Evolutionary conservation across 805 yeast species (phyloP), one percentile per base, ranked within the genome.

Genomic region (Isabelozyma pseudorhagii): DNA sequence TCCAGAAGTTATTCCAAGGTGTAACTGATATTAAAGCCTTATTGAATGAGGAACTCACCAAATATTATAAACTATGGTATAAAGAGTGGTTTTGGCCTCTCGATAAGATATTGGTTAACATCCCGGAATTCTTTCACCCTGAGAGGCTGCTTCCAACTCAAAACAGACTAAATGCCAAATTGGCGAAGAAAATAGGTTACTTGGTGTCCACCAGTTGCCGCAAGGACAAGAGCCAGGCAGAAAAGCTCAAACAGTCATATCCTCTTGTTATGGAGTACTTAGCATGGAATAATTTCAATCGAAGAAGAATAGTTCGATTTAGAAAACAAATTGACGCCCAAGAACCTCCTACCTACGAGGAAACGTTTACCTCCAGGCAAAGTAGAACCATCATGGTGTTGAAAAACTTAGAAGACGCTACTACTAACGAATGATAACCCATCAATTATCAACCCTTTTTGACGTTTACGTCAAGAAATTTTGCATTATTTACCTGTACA

Each of bases 201-300:
- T 31, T 31, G 36, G 36, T 31, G 4, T 31, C 36, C n/a, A 15
- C 49, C 17, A 52, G 55, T 40, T 58, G 61, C 34, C 49, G 53
- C 11, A 56, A 53, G 7, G 58, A 61, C 45, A 48, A 53, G 25
- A 44, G 21, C 5, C 46, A 54, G 27, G 67, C 69, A 14, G 70
- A 63, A 46, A 46, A 50, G 25, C 53, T 71, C 45, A 65, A 66
- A 64, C 71, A 70, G 45, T 54, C 62, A 40, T 72, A 53, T 47
- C 76, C 75, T 8, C 61, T 59, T 28, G 61, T 72, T 5, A 57
- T 71, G 38, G 72, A 67, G 51, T 67, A 54, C 43, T 54, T 70
- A 42, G n/a, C 36, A 31, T 31, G 36, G 36, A 31, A 31, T 31
- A 31, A 5, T 31, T 31, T 10, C 36, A 31, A 31, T 13, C 36